Percentiles rank a stretch among this genome's conserved stretches.
Conservation (phyloP, 2,329 filamentous ascomycete species). For the Neophaeococcomyces aloes region DNA sequence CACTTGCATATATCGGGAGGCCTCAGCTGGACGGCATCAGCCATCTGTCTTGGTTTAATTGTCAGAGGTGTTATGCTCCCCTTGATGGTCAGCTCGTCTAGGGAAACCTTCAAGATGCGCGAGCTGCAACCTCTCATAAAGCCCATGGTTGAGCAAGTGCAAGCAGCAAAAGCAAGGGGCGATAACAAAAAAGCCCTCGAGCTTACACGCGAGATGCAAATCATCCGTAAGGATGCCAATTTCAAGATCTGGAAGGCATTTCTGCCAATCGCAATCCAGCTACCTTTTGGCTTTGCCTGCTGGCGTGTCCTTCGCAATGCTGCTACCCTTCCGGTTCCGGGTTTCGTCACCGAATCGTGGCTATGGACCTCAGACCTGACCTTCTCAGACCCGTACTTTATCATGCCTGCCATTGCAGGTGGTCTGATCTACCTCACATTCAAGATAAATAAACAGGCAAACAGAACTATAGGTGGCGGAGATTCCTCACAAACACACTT, state of each 20-base stretch:
- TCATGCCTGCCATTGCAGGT: constrained; percentile 57
- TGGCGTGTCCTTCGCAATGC: constrained; percentile 70
- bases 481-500: neutral
- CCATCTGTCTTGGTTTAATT: constrained; percentile 53
- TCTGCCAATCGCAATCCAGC: constrained; percentile 47
- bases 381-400: constrained; percentile 61
- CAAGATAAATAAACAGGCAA: constrained; percentile 36
- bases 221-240: constrained; percentile 46
- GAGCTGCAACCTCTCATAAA: constrained; percentile 48
- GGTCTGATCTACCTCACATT: constrained; percentile 48
- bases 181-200: constrained; percentile 42
- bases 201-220: constrained; percentile 38
- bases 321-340: constrained; percentile 68
- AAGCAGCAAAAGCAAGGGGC: constrained; percentile 30
- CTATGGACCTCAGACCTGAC: constrained; percentile 75
- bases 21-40: constrained; percentile 72
- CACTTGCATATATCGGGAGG: constrained; percentile 66
- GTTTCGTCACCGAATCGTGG: constrained; percentile 57
- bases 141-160: constrained; percentile 48
- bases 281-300: constrained; percentile 67
- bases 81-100: constrained; percentile 47
- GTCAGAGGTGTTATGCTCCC: constrained; percentile 61
- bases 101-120: constrained; percentile 52
- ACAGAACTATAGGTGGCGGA: neutral
- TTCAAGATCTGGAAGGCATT: constrained; percentile 43